Conservation (phyloP, 2,329 filamentous ascomycete genomes). For the Cladosporium cucumerinum region DNA sequence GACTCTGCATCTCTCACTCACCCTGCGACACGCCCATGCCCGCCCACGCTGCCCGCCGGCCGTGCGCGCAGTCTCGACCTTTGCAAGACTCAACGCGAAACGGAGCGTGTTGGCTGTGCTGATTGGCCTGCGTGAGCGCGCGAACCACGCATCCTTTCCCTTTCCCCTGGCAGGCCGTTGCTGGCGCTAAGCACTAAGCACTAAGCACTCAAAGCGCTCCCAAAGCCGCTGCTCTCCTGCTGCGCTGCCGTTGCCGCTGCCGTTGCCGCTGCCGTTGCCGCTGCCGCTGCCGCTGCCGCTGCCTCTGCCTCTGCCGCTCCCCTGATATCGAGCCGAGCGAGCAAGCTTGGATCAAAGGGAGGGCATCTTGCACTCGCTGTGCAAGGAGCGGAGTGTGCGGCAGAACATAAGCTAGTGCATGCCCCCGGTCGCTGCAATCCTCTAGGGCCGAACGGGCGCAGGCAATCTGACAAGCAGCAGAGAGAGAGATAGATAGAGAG, state of each 20-base stretch:
- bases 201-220: no score
- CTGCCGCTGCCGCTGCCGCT: no score
- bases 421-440: constrained; percentile 9
- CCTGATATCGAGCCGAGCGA: background rate
- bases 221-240: no score
- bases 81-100: background rate
- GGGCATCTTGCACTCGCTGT: background rate
- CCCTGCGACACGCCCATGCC: background rate
- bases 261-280: no score
- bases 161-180: background rate
- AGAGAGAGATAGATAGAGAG: no score
- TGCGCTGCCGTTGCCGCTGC: no score
- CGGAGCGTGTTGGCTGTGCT: background rate
- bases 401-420: constrained; percentile 12
- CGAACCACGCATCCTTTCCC: no score
- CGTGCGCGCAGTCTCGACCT: constrained; percentile 9
- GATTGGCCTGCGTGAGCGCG: background rate
- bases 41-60: background rate
- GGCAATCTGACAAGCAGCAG: background rate
- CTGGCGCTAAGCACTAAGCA: background rate
- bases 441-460: background rate
- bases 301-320: background rate
- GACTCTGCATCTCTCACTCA: constrained; percentile 1
- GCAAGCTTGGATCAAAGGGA: background rate
- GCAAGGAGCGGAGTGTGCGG: constrained; percentile 3